Evolutionary conservation across 257 asterid species (phyloP).

Genomic region (Mitragyna speciosa): DNA sequence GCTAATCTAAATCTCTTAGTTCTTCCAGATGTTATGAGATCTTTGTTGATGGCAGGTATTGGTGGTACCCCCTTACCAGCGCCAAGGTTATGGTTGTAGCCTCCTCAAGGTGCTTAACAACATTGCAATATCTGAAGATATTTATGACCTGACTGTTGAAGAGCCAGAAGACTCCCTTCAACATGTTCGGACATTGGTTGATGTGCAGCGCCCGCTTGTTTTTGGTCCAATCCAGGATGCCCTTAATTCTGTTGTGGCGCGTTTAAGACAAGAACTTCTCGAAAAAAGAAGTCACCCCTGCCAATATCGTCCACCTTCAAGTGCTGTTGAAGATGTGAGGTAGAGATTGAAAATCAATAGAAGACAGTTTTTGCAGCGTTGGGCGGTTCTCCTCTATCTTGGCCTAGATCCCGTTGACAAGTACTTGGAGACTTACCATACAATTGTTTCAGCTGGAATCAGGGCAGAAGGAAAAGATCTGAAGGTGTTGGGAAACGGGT

Average conservation of each 20-base stretch:
- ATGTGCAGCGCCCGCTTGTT: conserved; percentile 66
- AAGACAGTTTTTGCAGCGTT: conserved; percentile 79
- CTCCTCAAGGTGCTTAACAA: conserved; percentile 67
- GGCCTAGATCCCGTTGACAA: conserved; percentile 50
- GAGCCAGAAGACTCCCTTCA: conserved; percentile 93
- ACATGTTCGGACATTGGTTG: conserved; percentile 75
- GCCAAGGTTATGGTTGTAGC: conserved; percentile 72
- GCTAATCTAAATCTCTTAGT: background rate
- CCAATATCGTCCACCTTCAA: conserved; percentile 50
- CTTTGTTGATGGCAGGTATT: conserved; percentile 55
- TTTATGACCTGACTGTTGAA: conserved; percentile 81
- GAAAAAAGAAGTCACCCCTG: conserved; percentile 46
- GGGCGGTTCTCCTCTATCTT: conserved; percentile 90
- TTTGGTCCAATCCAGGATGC: conserved; percentile 57
- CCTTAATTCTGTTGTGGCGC: conserved; percentile 44
- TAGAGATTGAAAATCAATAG: conserved; percentile 73
- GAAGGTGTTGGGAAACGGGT: conserved; percentile 63
- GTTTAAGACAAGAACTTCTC: conserved; percentile 56
- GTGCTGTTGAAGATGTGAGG: conserved; percentile 59
- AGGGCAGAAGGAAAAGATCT: conserved; percentile 75
- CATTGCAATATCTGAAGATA: conserved; percentile 63
- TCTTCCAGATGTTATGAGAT: conserved; percentile 11
- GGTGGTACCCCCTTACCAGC: conserved; percentile 79
- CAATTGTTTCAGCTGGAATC: conserved; percentile 51
- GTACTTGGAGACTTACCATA: conserved; percentile 53